phyloP scores from a whole-genome alignment of 805 yeast species.

The Hanseniaspora osmophila region DNA sequence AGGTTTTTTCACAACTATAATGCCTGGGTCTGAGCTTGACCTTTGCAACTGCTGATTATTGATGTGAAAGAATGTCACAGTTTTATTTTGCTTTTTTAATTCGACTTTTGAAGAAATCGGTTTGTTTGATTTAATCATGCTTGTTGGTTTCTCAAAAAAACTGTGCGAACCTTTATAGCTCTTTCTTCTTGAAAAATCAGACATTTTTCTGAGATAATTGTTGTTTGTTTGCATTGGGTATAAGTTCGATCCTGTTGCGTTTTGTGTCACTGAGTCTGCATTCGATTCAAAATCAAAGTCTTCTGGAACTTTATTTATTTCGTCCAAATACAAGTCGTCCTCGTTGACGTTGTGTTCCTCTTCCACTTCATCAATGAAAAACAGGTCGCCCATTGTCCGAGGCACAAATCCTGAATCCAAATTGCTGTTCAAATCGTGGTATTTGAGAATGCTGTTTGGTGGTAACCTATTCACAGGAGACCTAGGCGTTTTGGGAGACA shows the following conservation, averaged over 20 bases:
- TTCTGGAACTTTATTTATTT: constrained; percentile 36
- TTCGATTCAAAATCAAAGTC: constrained; percentile 24
- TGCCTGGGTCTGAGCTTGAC: neutral
- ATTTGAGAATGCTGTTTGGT: constrained; percentile 17
- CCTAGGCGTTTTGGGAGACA: neutral
- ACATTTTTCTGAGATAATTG: neutral
- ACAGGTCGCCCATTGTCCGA: constrained; percentile 19
- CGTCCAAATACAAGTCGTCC: constrained; percentile 34
- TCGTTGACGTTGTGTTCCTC: constrained; percentile 19
- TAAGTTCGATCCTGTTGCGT: neutral
- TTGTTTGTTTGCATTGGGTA: neutral
- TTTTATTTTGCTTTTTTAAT: constrained; percentile 20
- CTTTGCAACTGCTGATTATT: constrained; percentile 1
- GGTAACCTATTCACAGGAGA: neutral
- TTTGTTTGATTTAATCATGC: constrained; percentile 16
- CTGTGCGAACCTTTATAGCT: constrained; percentile 15
- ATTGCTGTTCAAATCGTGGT: constrained; percentile 24
- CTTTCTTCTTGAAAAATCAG: constrained; percentile 12
- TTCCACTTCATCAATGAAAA: constrained; percentile 22
- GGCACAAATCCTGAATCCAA: constrained; percentile 25
- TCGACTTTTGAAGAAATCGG: constrained; percentile 25
- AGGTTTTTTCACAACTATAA: neutral
- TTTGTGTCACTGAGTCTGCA: constrained; percentile 5
- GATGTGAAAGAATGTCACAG: constrained; percentile 26
- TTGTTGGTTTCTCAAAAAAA: constrained; percentile 17